Base-by-base conservation (phyloP, 2,329 filamentous ascomycete genomes). In the Colletotrichum sp. region DNA sequence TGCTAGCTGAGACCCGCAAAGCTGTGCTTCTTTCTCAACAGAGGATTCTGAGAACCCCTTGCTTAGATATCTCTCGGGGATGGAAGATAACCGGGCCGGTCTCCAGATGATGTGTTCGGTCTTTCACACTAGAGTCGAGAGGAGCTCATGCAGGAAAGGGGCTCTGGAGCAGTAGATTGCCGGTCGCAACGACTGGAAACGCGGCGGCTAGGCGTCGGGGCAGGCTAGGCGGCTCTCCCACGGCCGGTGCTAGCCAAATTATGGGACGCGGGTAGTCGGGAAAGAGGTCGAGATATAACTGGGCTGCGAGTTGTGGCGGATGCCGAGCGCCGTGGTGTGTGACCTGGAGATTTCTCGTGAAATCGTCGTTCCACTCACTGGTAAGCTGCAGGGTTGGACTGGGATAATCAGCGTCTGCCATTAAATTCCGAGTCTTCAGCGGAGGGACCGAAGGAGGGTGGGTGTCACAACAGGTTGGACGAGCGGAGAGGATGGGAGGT, bases 1-100 rank as follows among this genome's bases (percentile, higher is more conserved):
- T 36, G n/a, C 58, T 38, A 69, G 70, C 70, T 65, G 70, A 70
- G 70, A 59, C 66, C 70, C 70, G 66, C 66, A 38, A 47, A 73
- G 66, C 58, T 65, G 27, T 21, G 59, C 18, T 21, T 34, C 18
- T 8, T 63, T 29, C 24, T 70, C 31, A 36, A 51, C 34, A 8
- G 33, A 29, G 34, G 9, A 29, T 58, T 34, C 21, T 43, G 13
- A 33, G 29, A 73, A 34, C 31, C 24, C 18, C 27, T 43, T 8
- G 16, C 12, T 29, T 8, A 51, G 51, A 38, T 58, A 16, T n/a
- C 47, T 8, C 13, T 34, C 6, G 27, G 29, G 55, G 18, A n/a
- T 31, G 38, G 61, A 9, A 55, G 18, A 59, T 8, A 43, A 13
- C 66, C 61, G 67, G 59, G 38, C 55, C 67, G 55, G 33, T 66